Percentiles rank a stretch among this genome's conserved stretches.
Conservation (phyloP, 2,329 filamentous ascomycete species). For the Corniculantispora saksenae region DNA sequence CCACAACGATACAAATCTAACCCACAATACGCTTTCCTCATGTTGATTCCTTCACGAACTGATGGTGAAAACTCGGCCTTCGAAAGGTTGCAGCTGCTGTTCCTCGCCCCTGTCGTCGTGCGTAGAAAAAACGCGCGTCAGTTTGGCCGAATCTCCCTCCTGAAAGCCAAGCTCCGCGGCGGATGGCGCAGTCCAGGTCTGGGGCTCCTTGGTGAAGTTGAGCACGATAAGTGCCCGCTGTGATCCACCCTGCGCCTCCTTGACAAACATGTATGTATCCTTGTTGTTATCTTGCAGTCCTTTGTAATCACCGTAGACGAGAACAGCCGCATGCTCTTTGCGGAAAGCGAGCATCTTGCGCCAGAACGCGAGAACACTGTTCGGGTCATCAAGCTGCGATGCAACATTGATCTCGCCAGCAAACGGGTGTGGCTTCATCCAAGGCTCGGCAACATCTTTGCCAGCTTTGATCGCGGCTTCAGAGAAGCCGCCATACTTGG, state of each 20-base stretch:
- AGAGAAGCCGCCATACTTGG: constrained; percentile 36
- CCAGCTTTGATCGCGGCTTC: constrained; percentile 36
- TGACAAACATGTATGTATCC: constrained; percentile 32
- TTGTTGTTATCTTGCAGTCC: constrained; percentile 27
- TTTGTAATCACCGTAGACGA: constrained; percentile 38
- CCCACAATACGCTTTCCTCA: background rate
- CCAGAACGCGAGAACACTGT: constrained; percentile 39
- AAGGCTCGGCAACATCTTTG: constrained; percentile 30
- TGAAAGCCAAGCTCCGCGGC: constrained; percentile 28
- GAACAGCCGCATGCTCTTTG: constrained; percentile 33
- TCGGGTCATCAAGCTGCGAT: constrained; percentile 46
- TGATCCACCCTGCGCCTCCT: constrained; percentile 28
- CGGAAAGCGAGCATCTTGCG: constrained; percentile 32
- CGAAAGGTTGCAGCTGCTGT: constrained; percentile 29
- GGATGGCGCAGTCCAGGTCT: constrained; percentile 27
- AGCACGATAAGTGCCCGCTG: constrained; percentile 32
- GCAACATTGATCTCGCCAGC: constrained; percentile 54
- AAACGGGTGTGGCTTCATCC: constrained; percentile 37
- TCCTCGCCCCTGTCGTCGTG: constrained; percentile 24
- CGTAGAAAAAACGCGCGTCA: constrained; percentile 33
- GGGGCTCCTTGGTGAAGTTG: constrained; percentile 35
- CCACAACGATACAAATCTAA: background rate
- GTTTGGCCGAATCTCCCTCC: constrained; percentile 16
- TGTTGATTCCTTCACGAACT: background rate
- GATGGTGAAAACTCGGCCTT: constrained; percentile 34